Base-by-base conservation (phyloP, 2,329 filamentous ascomycete species). In the Neonectria hederae region DNA sequence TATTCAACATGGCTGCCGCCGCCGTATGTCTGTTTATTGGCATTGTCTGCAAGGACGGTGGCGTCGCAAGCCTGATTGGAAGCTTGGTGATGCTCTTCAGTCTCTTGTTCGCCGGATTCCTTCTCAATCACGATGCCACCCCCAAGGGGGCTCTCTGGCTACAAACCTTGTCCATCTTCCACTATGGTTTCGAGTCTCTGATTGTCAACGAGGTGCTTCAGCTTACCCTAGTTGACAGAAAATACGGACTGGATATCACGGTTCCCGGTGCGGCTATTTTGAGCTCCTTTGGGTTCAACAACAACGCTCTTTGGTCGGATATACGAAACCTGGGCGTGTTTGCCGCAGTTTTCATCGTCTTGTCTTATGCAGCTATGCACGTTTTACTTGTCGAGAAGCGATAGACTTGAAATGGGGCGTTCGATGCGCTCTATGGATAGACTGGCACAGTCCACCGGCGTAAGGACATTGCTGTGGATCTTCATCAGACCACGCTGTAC, bases 41-140 rank as follows among this genome's bases (percentile, higher is more conserved):
- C 69, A 97, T 99, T 65, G 87, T 97, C 8, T 97, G 97, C 85
- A 93, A 92, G 74, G 96, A 99, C 74, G 88, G 88, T 32, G 92
- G 94, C 40, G 94, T 99, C 2, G 96, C 96, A 54, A 98, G 97
- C 78, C 79, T 99, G 67, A 92, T 99, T 64, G 96, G 95, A 58
- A 97, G 94, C 72, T 81, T 99, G 72, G 93, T 98, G 54, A 99
- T 99, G 96, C 85, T 99, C 9, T 99, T 99, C 84, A 97, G 92
- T 76, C 82, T 99, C 65, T 86, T 99, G 10, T 98, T 99, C 78
- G 95, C 94, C 1, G 96, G 96, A 62, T 89, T 99, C 63, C 84
- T 99, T 62, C 87, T 99, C 65, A 99, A 99, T 78, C 94, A 97
- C 76, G 90, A 97, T 77, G 94, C 93, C 30, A 97, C 97, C 57